A percentile compares a stretch with the other conserved stretches of the same genome.
Evolutionary conservation across 139 green algal species (phyloP).

Genomic region (Chlamydomonas asymmetrica): DNA sequence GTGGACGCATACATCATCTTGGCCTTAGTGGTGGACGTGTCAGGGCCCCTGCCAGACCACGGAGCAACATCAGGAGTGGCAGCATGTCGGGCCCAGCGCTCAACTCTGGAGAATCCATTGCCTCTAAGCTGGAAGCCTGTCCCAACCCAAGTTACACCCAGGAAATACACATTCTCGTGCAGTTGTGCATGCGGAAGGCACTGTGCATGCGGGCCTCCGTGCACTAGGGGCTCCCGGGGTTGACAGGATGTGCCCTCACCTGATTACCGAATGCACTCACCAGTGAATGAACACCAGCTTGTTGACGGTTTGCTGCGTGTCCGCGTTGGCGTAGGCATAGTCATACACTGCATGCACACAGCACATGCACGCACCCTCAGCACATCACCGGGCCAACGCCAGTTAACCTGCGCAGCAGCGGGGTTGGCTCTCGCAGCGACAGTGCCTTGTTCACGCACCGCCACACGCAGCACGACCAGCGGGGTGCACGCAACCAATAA

Average conservation of each 20-base stretch:
- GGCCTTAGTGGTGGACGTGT: slow-evolving; percentile 62
- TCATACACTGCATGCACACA: slow-evolving; percentile 69
- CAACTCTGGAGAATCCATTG: too few species aligned
- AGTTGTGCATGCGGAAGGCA: not conserved
- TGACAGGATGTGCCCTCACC: not conserved
- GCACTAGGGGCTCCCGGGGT: not conserved
- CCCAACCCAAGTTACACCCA: too few species aligned
- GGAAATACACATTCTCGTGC: not conserved
- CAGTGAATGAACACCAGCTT: slow-evolving; percentile 90
- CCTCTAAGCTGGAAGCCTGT: too few species aligned
- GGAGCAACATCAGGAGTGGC: not conserved
- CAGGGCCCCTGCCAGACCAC: slow-evolving; percentile 65
- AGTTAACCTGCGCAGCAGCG: not conserved
- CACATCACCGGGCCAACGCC: not conserved
- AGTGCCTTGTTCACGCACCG: not conserved
- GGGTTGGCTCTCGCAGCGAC: not conserved
- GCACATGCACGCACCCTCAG: not conserved
- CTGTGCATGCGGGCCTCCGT: not conserved
- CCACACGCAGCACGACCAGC: not conserved
- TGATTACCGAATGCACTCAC: too few species aligned
- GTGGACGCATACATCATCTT: slow-evolving; percentile 93
- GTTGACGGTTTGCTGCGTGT: slow-evolving; percentile 68
- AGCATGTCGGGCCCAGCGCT: not conserved
- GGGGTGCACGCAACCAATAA: too few species aligned
- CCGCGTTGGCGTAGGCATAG: slow-evolving; percentile 71